phyloP scores from a whole-genome alignment of 768 basidiomycete genomes.

The Lactarius indigo region DNA sequence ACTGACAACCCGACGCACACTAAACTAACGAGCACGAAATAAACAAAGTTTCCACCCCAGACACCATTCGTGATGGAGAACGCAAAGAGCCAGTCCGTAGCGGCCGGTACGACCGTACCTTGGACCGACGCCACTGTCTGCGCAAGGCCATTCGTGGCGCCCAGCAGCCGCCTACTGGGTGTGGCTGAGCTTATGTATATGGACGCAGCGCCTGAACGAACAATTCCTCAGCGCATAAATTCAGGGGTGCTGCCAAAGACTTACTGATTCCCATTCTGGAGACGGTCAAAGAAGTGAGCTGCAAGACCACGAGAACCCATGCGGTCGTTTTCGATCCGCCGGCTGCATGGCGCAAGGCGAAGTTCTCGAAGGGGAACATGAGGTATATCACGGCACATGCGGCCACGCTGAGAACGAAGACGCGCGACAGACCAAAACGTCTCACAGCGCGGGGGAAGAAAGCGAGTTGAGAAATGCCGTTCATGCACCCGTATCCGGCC shows the following conservation, averaged over 20 bases:
- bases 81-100: conserved; percentile 58
- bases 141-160: conserved; percentile 60
- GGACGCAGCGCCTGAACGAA: conserved; percentile 53
- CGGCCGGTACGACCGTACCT: conserved; percentile 49
- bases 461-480: conserved; percentile 22
- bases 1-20: no score
- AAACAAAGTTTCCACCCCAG: conserved; percentile 40
- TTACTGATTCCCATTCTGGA: conserved; percentile 3
- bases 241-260: neutral
- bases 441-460: conserved; percentile 37
- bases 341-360: neutral
- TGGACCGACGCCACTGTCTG: conserved; percentile 38
- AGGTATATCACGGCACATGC: conserved; percentile 28
- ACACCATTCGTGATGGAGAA: conserved; percentile 47
- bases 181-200: conserved; percentile 63
- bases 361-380: conserved; percentile 30
- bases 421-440: conserved; percentile 35
- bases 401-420: conserved; percentile 29
- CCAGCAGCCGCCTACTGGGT: conserved; percentile 60
- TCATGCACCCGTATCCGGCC: conserved; percentile 35
- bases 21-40: neutral
- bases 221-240: conserved; percentile 17
- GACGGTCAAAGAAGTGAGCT: neutral
- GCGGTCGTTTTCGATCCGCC: neutral
- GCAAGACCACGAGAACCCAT: conserved; percentile 1